Base-by-base conservation (phyloP, 2,329 filamentous ascomycete species). In the Xylaria sp. region DNA sequence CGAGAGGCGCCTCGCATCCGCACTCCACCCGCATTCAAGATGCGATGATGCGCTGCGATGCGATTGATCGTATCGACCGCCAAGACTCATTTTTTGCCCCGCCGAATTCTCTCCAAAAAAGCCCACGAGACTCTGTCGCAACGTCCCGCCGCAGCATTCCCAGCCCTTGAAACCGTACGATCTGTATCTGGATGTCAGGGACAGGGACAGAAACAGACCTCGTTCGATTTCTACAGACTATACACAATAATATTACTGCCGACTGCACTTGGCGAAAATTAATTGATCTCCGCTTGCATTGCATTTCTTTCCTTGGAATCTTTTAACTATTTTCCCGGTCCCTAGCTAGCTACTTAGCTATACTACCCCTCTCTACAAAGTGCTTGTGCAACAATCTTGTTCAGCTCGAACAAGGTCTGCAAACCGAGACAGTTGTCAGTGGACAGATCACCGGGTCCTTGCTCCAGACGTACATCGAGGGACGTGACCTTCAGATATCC, bases 131-230 rank as follows among this genome's bases (percentile, higher is more conserved):
- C 36, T 52, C 31, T 7, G 46, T 61, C 66, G 63, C 56, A 43
- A 51, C 56, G 61, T 64, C 61, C 31, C 31, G 52, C 57, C 61
- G 63, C 56, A 43, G 49, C 61, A 61, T 61, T 64, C 10, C 13
- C 61, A 64, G 61, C 41, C 55, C 61, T 64, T 48, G 56, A 64
- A 68, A 64, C 66, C 66, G 66, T 68, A 64, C 56, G 66, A 68
- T 68, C 66, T 64, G 55, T 57, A 31, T 58, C 56, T 46, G 23
- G 6, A 46, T 25, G 39, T 25, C 39, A 58, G 39, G 56, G 56
- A 46, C 56, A 36, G 39, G 56, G 57, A 41, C 15, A 9, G 18
- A 7, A 55, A 33, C 48, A 31, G 41, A 60, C 48, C 46, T 67
- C 65, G 65, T 63, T 63, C 60, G 65, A 67, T 67, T 23, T 55